Conservation (phyloP, 805 yeast genomes). For the Candida silvatica region DNA sequence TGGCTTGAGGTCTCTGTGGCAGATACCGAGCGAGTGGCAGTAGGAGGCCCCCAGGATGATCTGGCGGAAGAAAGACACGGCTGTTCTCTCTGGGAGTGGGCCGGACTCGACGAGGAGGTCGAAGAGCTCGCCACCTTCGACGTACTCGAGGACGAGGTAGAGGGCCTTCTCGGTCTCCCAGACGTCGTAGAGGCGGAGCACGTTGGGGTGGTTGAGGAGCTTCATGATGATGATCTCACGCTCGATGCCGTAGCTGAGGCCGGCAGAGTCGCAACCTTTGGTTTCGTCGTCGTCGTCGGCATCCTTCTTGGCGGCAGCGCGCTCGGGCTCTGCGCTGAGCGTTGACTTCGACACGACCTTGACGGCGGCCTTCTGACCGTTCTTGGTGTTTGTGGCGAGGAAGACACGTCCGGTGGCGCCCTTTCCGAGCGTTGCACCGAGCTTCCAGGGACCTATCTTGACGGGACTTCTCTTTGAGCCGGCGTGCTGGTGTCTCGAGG, state of each 20-base stretch:
- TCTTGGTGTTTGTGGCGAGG: conserved; percentile 75
- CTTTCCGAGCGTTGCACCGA: conserved; percentile 89
- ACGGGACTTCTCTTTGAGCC: conserved; percentile 25
- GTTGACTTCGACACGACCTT: conserved; percentile 88
- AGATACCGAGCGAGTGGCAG: conserved; percentile 60
- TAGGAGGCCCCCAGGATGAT: conserved; percentile 56
- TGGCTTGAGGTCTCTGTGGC: conserved; percentile 75
- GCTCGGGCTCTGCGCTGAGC: conserved; percentile 28
- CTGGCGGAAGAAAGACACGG: conserved; percentile 78
- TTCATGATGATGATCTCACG: conserved; percentile 84
- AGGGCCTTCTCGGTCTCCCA: conserved; percentile 82
- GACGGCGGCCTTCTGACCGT: conserved; percentile 91
- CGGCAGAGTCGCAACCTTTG: conserved; percentile 38
- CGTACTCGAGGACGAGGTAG: conserved; percentile 86
- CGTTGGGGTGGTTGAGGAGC: conserved; percentile 67
- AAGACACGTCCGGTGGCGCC: conserved; percentile 97
- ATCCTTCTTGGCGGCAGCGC: neutral
- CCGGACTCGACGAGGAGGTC: conserved; percentile 88
- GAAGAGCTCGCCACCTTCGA: conserved; percentile 95
- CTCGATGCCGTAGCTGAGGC: conserved; percentile 77
- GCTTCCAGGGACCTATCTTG: conserved; percentile 87
- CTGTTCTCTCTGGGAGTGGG: conserved; percentile 80
- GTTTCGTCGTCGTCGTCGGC: conserved; percentile 11
- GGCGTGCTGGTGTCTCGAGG: conserved; percentile 2
- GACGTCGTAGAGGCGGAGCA: conserved; percentile 71